Evolutionary conservation across 2,329 filamentous ascomycete species (phyloP).

Genomic region (Exophiala viscosa): DNA sequence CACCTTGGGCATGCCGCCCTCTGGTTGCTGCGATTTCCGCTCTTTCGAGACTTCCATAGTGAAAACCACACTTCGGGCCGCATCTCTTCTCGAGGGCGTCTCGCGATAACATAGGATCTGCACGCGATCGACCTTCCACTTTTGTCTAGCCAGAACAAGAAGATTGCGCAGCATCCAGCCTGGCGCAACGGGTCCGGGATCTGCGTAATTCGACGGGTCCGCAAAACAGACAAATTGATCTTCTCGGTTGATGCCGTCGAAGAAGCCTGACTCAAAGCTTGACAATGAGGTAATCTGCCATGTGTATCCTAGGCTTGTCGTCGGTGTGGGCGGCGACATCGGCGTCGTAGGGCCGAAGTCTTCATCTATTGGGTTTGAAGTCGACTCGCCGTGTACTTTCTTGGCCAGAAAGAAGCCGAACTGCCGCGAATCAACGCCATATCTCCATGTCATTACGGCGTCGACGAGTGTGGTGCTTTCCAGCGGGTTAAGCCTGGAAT

Average conservation of each 20-base stretch:
- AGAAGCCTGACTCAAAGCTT: conserved; percentile 83
- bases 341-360: conserved; percentile 29
- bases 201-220: conserved; percentile 86
- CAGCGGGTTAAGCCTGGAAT: conserved; percentile 52
- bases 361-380: conserved; percentile 31
- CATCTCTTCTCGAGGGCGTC: conserved; percentile 69
- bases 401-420: conserved; percentile 96
- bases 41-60: conserved; percentile 43
- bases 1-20: conserved; percentile 68
- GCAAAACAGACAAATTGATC: conserved; percentile 83
- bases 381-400: conserved; percentile 50
- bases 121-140: conserved; percentile 71
- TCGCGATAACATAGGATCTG: conserved; percentile 91
- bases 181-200: conserved; percentile 89
- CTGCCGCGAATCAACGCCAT: conserved; percentile 74
- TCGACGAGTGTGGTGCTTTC: conserved; percentile 81
- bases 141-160: conserved; percentile 74
- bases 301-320: conserved; percentile 59
- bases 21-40: conserved; percentile 19
- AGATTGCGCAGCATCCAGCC: conserved; percentile 93
- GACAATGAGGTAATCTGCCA: conserved; percentile 78
- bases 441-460: conserved; percentile 80
- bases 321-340: conserved; percentile 46
- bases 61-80: conserved; percentile 76
- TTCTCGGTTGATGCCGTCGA: conserved; percentile 64